Percentiles rank a stretch among this genome's conserved stretches.
Conservation (phyloP, 2,329 filamentous ascomycete genomes). For the Monosporascus sp. region DNA sequence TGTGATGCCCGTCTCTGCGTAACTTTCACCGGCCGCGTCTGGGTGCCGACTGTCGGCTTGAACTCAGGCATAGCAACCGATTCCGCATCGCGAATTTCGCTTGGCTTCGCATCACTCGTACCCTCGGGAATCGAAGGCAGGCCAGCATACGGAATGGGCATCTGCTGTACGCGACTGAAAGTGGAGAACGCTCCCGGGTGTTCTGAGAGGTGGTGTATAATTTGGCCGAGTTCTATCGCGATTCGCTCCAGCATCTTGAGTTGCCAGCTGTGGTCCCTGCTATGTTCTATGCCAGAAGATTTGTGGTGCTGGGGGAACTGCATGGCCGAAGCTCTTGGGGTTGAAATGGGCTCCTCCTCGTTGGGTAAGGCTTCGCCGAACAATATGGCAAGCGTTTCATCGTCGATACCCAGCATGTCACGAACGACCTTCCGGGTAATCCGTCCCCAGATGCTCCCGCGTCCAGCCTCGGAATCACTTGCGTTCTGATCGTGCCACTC, state of each 20-base stretch:
- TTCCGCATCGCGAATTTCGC: conserved; percentile 43
- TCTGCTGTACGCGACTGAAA: conserved; percentile 61
- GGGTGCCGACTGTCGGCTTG: conserved; percentile 39
- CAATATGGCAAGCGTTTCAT: conserved; percentile 75
- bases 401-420: conserved; percentile 87
- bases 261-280: conserved; percentile 58
- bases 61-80: conserved; percentile 40
- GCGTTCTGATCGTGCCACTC: conserved; percentile 51
- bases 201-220: conserved; percentile 78
- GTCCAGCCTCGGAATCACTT: conserved; percentile 35
- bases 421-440: conserved; percentile 82
- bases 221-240: conserved; percentile 75
- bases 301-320: conserved; percentile 18
- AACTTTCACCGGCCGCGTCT: conserved; percentile 31
- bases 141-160: conserved; percentile 70
- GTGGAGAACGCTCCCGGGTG: conserved; percentile 87
- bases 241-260: conserved; percentile 75
- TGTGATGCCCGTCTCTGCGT: conserved; percentile 20
- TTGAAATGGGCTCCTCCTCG: conserved; percentile 41
- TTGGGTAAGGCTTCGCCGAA: conserved; percentile 73
- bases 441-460: conserved; percentile 70
- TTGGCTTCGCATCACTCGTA: conserved; percentile 26
- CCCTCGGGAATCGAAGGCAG: conserved; percentile 60
- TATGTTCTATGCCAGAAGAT: conserved; percentile 23
- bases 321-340: conserved; percentile 37